Evolutionary conservation across 306 rosid species (phyloP).

Genomic region (Dalbergia oliveri): DNA sequence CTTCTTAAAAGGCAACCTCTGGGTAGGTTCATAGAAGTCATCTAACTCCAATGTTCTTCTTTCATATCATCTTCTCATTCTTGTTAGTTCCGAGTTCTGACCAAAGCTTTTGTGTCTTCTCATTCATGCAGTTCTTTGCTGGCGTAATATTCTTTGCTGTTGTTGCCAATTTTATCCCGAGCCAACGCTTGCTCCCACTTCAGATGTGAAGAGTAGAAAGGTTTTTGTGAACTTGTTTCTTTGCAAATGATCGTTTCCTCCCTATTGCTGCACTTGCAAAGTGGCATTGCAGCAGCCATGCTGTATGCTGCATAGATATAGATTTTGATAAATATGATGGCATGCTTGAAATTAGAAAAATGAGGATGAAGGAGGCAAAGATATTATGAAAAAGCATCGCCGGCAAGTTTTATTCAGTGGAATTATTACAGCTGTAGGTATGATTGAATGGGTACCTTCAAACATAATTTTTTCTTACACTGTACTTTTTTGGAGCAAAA

Average conservation of each 20-base stretch:
- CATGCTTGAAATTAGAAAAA: constrained; percentile 68
- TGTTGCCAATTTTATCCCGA: constrained; percentile 85
- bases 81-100: constrained; percentile 16
- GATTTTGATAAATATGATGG: constrained; percentile 52
- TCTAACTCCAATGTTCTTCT: constrained; percentile 15
- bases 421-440: constrained; percentile 91
- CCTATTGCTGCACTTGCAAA: constrained; percentile 38
- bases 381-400: constrained; percentile 86
- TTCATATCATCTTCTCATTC: constrained; percentile 2
- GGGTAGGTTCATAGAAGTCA: constrained; percentile 63
- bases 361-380: constrained; percentile 87
- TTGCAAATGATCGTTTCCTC: constrained; percentile 22
- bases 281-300: constrained; percentile 43
- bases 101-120: constrained; percentile 38
- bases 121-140: constrained; percentile 77
- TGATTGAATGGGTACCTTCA: constrained; percentile 52
- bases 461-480: constrained; percentile 35
- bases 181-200: constrained; percentile 74
- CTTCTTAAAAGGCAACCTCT: constrained; percentile 89
- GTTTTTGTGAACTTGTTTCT: constrained; percentile 49
- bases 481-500: constrained; percentile 24
- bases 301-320: constrained; percentile 35
- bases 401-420: constrained; percentile 94
- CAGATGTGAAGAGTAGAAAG: constrained; percentile 76
- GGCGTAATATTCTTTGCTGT: constrained; percentile 91